phyloP scores from a whole-genome alignment of 306 rosid genomes.

The Lathyrus tuberosus region DNA sequence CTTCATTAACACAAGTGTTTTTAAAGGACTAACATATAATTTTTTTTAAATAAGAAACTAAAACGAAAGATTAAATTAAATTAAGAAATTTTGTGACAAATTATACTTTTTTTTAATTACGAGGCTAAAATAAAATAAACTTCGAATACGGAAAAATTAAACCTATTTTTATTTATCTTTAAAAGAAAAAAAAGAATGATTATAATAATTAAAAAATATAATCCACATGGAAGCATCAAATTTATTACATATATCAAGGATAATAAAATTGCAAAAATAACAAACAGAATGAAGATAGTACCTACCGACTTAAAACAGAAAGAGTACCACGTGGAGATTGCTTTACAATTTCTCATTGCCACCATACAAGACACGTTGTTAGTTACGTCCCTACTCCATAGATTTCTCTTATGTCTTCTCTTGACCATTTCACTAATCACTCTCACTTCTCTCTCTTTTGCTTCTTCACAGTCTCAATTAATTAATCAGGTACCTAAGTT shows the following conservation, averaged over 20 bases:
- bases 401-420: background rate
- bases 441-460: conserved; percentile 17
- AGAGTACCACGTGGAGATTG: conserved; percentile 29
- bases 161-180: no score
- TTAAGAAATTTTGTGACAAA: no score
- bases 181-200: no score
- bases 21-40: no score
- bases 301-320: background rate
- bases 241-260: background rate
- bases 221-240: conserved; percentile 32
- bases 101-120: no score
- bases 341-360: conserved; percentile 25
- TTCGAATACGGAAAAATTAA: no score
- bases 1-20: no score
- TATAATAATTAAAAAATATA: background rate
- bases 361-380: conserved; percentile 21
- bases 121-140: no score
- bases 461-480: background rate
- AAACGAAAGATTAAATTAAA: no score
- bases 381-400: background rate
- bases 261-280: background rate
- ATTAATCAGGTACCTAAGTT: background rate
- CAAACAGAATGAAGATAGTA: background rate
- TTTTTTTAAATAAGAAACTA: no score
- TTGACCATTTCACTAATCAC: background rate